Base-by-base conservation (phyloP, 2,329 filamentous ascomycete genomes). In the Ceratocystis papillata region DNA sequence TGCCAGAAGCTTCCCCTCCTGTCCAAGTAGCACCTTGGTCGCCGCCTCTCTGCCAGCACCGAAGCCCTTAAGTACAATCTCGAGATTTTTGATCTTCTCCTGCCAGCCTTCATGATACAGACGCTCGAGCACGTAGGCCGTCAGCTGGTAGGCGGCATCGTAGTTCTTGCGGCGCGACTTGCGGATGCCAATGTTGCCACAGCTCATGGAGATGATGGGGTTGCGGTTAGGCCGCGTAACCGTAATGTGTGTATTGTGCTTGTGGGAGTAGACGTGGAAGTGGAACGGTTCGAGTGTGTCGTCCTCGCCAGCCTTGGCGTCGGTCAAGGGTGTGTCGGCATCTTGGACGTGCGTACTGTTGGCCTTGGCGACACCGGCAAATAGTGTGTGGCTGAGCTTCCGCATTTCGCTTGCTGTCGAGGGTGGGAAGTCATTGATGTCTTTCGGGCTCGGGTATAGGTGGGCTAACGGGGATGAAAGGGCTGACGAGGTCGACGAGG, bases 191-290 rank as follows among this genome's bases (percentile, higher is more conserved):
- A 99, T 84, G 73, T 96, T 91, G 62, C 94, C 94, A 67, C 87
- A 83, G 1, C 88, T 89, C 71, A 96, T 76, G 12, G 87, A 90
- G 69, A 99, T 80, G 70, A 97, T 83, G 33, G 90, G 83, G 69
- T 90, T 83, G 61, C 87, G 82, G 74, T 90, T 86, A 33, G 94
- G 92, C 72, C 87, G 86, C 25, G 91, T 90, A 70, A 96, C 83
- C 1, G 92, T 96, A 72, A 99, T 83, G 76, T 97, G 90, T 22
- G 90, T 94, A 79, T 99, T 99, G 83, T 96, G 94, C 78, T 90
- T 95, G 75, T 89, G 87, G 33, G 88, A 79, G 77, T 85, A 93
- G 74, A 99, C 80, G 78, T 96, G 90, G 69, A 99, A 82, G 75
- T 96, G 90, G 78, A 90, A 90, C 1, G 89, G 87, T 73, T 88